Conservation (phyloP, 306 rosid species). For the Prunus fruticosa region DNA sequence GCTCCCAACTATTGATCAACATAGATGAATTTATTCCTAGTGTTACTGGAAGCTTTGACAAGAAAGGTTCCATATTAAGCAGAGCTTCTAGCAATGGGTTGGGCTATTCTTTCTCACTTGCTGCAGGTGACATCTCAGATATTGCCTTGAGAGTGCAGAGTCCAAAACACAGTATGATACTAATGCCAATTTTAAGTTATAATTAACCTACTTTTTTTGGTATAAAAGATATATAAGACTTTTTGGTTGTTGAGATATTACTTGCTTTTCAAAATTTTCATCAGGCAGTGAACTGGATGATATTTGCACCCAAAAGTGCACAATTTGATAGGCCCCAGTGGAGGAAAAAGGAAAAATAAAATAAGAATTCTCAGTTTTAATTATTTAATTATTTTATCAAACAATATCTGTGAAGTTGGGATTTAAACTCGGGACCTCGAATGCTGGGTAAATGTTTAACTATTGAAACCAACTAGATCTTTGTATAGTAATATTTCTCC, state of each 20-base stretch:
- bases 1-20: not conserved
- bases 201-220: not conserved
- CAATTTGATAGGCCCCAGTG: too few species aligned
- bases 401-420: too few species aligned
- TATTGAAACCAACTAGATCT: not conserved
- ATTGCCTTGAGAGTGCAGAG: conserved; percentile 8
- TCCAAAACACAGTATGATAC: conserved; percentile 5
- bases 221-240: too few species aligned
- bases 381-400: too few species aligned
- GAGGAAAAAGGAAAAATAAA: too few species aligned
- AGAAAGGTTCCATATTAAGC: not conserved
- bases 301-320: too few species aligned
- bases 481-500: not conserved
- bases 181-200: not conserved
- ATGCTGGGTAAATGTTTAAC: not conserved
- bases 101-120: not conserved
- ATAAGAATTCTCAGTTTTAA: too few species aligned
- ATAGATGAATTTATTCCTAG: not conserved
- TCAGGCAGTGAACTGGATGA: too few species aligned
- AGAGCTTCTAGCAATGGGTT: not conserved
- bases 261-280: not conserved
- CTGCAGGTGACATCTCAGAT: conserved; percentile 11
- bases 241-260: not conserved
- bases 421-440: too few species aligned
- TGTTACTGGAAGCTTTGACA: not conserved